These are phyloP conservation scores for Vanilla planifolia DNA, from an alignment of 106 monocot genomes.

Conservation along the genomic window DNA sequence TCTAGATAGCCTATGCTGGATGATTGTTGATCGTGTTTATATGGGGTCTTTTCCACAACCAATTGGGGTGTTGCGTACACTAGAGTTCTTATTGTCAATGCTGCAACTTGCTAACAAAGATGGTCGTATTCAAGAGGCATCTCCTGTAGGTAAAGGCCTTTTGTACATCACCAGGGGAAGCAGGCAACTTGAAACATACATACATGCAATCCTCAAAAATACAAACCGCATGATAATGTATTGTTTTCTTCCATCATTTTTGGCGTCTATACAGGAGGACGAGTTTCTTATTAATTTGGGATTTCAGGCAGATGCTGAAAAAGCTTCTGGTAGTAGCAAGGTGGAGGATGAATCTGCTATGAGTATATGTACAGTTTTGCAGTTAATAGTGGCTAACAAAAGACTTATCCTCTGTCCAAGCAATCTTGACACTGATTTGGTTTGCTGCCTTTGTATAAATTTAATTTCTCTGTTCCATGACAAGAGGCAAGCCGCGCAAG, in stretches of 20 bases:
- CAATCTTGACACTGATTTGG: slow-evolving; percentile 85
- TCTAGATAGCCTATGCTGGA: slow-evolving; percentile 74
- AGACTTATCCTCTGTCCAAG: slow-evolving; percentile 86
- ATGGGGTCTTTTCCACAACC: slow-evolving; percentile 90
- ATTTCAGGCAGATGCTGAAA: slow-evolving; percentile 47
- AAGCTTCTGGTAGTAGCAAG: slow-evolving; percentile 8
- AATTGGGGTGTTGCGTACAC: slow-evolving; percentile 63
- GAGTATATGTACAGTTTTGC: slow-evolving; percentile 74
- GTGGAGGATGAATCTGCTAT: slow-evolving; percentile 41
- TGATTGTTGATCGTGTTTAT: slow-evolving; percentile 94
- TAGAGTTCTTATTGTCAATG: slow-evolving; percentile 97
- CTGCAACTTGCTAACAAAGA: slow-evolving; percentile 96
- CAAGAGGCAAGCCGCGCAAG: slow-evolving; percentile 49
- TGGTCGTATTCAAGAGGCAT: slow-evolving; percentile 77
- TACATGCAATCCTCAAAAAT: slow-evolving; percentile 87
- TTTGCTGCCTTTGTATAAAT: slow-evolving; percentile 90
- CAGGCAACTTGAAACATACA: slow-evolving; percentile 78
- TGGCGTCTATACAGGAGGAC: slow-evolving; percentile 55
- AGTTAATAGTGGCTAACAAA: slow-evolving; percentile 82
- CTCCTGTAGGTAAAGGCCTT: slow-evolving; percentile 71
- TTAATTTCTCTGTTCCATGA: slow-evolving; percentile 70
- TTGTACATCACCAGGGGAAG: slow-evolving; percentile 77
- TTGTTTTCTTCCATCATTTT: slow-evolving; percentile 84
- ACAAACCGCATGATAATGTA: slow-evolving; percentile 96
- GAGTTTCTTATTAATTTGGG: slow-evolving; percentile 51